A percentile compares a stretch with the other conserved stretches of the same genome.
Conservation (phyloP, 1,139 yeast genomes). For the Yamadazyma kanchanaburiensis region DNA sequence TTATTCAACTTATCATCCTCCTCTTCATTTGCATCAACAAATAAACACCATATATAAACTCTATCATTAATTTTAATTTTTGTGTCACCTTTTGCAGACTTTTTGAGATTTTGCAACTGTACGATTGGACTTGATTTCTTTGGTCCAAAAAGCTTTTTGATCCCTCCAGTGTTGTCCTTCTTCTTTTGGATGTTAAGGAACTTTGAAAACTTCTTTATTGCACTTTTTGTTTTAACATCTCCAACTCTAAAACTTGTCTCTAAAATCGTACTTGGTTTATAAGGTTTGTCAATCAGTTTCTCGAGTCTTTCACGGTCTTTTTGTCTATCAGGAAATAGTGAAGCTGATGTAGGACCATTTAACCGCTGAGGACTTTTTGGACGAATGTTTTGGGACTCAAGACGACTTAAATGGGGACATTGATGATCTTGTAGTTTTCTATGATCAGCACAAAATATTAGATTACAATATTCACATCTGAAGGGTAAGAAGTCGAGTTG, state of each 20-base stretch:
- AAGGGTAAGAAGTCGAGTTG: slow-evolving; percentile 70
- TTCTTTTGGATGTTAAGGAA: slow-evolving; percentile 37
- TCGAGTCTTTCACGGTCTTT: slow-evolving; percentile 39
- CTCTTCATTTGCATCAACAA: slow-evolving; percentile 35
- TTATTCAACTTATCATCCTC: slow-evolving; percentile 22
- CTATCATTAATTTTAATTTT: slow-evolving; percentile 55
- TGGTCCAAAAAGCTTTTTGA: slow-evolving; percentile 17
- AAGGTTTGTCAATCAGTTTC: slow-evolving; percentile 18
- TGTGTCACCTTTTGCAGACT: slow-evolving; percentile 66
- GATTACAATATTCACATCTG: slow-evolving; percentile 54
- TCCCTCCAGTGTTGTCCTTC: slow-evolving; percentile 9
- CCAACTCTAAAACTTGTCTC: slow-evolving; percentile 27
- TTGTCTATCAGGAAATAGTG: slow-evolving; percentile 57
- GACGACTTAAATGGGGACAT: slow-evolving; percentile 29
- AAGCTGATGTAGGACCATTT: slow-evolving; percentile 29
- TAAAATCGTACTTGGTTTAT: slow-evolving; percentile 25
- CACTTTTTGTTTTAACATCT: slow-evolving; percentile 26
- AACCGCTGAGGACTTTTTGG: slow-evolving; percentile 8
- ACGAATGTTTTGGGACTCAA: slow-evolving; percentile 9
- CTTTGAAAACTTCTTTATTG: slow-evolving; percentile 44
- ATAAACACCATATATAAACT: slow-evolving; percentile 58
- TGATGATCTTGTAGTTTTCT: slow-evolving; percentile 45
- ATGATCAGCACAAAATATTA: slow-evolving; percentile 59
- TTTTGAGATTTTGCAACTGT: slow-evolving; percentile 36
- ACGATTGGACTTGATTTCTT: slow-evolving; percentile 15